Conservation (phyloP, 306 rosid genomes). For the Vigna reflexopilosa region DNA sequence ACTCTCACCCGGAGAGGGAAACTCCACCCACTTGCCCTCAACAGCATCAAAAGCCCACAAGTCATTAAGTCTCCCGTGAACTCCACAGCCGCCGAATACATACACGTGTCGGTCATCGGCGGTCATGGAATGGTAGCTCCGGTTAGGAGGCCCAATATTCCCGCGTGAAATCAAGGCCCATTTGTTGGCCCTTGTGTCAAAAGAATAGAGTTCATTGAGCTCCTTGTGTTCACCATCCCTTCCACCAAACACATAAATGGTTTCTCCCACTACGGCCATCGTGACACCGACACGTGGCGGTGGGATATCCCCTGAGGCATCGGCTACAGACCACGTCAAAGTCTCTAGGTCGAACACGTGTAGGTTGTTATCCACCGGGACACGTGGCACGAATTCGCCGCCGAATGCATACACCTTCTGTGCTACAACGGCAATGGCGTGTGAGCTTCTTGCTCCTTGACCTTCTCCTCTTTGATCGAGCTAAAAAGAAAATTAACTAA, state of each 20-base stretch:
- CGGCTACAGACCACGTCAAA: slow-evolving; percentile 68
- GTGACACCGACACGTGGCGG: slow-evolving; percentile 93
- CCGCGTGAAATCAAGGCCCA: slow-evolving; percentile 75
- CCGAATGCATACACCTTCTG: slow-evolving; percentile 81
- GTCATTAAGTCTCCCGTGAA: slow-evolving; percentile 81
- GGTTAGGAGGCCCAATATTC: slow-evolving; percentile 65
- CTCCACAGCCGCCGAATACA: slow-evolving; percentile 84
- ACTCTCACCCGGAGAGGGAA: slow-evolving; percentile 61
- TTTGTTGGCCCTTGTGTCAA: slow-evolving; percentile 65
- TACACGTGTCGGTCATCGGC: slow-evolving; percentile 60
- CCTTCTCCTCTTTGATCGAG: slow-evolving; percentile 69
- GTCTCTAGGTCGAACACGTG: slow-evolving; percentile 69
- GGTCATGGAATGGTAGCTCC: slow-evolving; percentile 82
- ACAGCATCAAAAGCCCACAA: slow-evolving; percentile 80
- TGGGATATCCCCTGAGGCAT: slow-evolving; percentile 62
- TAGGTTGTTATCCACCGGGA: slow-evolving; percentile 79
- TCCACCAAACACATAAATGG: slow-evolving; percentile 85
- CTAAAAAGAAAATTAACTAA: slow-evolving; percentile 41
- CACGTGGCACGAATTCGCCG: slow-evolving; percentile 88
- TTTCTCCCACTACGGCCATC: slow-evolving; percentile 63
- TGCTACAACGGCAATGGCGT: slow-evolving; percentile 77
- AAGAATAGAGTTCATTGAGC: slow-evolving; percentile 79
- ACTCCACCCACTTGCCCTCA: slow-evolving; percentile 67
- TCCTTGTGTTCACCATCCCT: slow-evolving; percentile 83
- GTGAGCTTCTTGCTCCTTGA: slow-evolving; percentile 93